Evolutionary conservation across 495 filamentous ascomycete species (phyloP).

Genomic region (Xylaria curta): DNA sequence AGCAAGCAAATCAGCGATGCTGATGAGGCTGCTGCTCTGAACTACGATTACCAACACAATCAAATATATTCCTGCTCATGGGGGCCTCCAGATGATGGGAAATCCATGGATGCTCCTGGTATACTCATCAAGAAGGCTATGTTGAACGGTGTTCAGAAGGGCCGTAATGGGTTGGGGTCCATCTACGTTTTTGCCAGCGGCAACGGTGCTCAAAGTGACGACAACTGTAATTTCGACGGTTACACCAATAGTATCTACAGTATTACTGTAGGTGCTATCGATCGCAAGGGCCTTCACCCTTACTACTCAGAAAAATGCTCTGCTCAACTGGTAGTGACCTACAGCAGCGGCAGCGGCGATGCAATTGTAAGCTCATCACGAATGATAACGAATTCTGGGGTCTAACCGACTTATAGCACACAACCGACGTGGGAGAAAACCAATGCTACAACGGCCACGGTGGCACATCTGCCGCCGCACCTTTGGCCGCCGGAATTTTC

Average conservation of each 20-base stretch:
- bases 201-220: slow-evolving; percentile 84
- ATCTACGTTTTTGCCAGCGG: slow-evolving; percentile 97
- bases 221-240: slow-evolving; percentile 99
- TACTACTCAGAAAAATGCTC: slow-evolving; percentile 97
- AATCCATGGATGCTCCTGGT: slow-evolving; percentile 91
- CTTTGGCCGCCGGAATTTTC: slow-evolving; percentile 87
- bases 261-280: slow-evolving; percentile 94
- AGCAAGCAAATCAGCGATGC: slow-evolving; percentile 88
- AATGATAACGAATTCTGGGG: neutral
- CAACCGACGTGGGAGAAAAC: slow-evolving; percentile 89
- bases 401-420: slow-evolving; percentile 62
- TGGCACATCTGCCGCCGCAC: slow-evolving; percentile 95
- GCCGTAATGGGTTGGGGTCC: slow-evolving; percentile 81
- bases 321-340: slow-evolving; percentile 92
- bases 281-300: slow-evolving; percentile 81
- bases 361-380: slow-evolving; percentile 64
- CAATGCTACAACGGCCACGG: slow-evolving; percentile 80
- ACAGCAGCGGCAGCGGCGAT: slow-evolving; percentile 88
- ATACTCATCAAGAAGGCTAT: slow-evolving; percentile 88
- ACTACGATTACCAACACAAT: slow-evolving; percentile 88
- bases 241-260: slow-evolving; percentile 99
- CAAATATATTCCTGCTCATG: slow-evolving; percentile 99
- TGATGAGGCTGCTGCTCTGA: slow-evolving; percentile 91
- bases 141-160: slow-evolving; percentile 89
- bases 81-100: slow-evolving; percentile 93